Percentiles rank a stretch among this genome's conserved stretches.
These are phyloP conservation scores for Aspergillus piperis DNA, from an alignment of 2,329 filamentous ascomycete species.

Conservation along the genomic window DNA sequence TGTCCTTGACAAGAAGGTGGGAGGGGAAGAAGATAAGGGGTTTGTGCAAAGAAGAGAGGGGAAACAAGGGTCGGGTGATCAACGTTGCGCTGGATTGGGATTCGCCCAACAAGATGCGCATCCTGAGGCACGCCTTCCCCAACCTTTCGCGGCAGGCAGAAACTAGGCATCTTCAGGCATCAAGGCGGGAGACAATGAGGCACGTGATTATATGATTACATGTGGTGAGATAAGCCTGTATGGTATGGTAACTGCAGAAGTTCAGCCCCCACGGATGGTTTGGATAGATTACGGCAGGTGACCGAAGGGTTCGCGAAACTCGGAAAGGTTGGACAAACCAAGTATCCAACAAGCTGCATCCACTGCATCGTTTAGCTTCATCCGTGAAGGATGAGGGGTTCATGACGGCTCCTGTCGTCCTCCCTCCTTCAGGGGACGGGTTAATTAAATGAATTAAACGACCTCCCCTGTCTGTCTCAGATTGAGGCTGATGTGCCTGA, in stretches of 20 bases:
- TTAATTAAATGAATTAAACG: background rate
- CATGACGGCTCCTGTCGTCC: background rate
- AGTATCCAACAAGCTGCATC: background rate
- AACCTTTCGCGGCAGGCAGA: background rate
- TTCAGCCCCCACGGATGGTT: background rate
- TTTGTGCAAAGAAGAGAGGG: conserved; percentile 3
- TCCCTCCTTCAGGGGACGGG: background rate
- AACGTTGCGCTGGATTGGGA: conserved; percentile 9
- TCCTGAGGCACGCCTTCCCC: conserved; percentile 2
- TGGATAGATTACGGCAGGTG: background rate
- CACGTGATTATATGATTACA: background rate
- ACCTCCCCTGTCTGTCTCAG: conserved; percentile 5
- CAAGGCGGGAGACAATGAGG: background rate
- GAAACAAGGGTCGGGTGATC: conserved; percentile 10
- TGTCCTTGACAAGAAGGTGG: conserved; percentile 6
- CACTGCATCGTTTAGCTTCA: background rate
- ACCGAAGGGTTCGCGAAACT: background rate
- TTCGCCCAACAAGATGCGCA: conserved; percentile 7
- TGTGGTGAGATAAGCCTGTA: background rate
- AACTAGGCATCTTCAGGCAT: conserved; percentile 8
- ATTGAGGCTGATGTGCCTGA: conserved; percentile 3
- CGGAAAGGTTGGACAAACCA: background rate
- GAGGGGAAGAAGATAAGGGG: conserved; percentile 1
- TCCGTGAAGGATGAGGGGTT: background rate
- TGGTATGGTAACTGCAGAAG: background rate